Base-by-base conservation (phyloP, 768 basidiomycete species). In the Rhodotorula graminis region DNA sequence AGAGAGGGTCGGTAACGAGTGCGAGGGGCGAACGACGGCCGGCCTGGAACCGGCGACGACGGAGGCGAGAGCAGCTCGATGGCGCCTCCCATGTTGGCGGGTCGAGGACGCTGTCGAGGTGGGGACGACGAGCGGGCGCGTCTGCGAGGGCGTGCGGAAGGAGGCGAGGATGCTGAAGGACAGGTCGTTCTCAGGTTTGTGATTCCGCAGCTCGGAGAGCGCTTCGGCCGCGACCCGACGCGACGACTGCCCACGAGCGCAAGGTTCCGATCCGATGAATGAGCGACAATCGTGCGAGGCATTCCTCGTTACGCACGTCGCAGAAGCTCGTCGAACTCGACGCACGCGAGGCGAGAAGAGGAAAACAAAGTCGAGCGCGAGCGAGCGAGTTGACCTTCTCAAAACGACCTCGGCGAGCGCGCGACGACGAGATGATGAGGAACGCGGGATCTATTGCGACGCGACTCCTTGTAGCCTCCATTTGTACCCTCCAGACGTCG, bases 391-490 rank as follows among this genome's bases (percentile, higher is more conserved):
- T 10, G 49, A 50, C 37, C 37, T 14, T 27, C 18, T 21, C 47
- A 21, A 21, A n/a, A n/a, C 15, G 10, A 5, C 29, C 9, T 10
- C 7, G 25, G 5, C 25, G 50, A 52, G 50, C n/a, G n/a, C n/a
- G 19, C 11, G 19, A 25, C 25, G 25, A n/a, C 19, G 14, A 25
- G 27, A 3, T 29, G 55, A 12, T 14, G 16, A 21, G 18, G 23
- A 8, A 25, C 16, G 44, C 44, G 9, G 10, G 27, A 53, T 57
- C 25, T 31, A 65, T 16, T 53, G 29, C 16, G 29, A 29, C 2
- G 71, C 66, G 23, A 72, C 27, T n/a, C 65, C 71, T 23, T 64
- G 61, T 10, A 72, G 50, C 7, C 65, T n/a, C 62, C 61, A 72
- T 33, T 60, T 55, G 61, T 60, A 18, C 0, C 71, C 71, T 8